phyloP scores from a whole-genome alignment of 192 early-diverging fungal species.

The Linnemannia hyalina region DNA sequence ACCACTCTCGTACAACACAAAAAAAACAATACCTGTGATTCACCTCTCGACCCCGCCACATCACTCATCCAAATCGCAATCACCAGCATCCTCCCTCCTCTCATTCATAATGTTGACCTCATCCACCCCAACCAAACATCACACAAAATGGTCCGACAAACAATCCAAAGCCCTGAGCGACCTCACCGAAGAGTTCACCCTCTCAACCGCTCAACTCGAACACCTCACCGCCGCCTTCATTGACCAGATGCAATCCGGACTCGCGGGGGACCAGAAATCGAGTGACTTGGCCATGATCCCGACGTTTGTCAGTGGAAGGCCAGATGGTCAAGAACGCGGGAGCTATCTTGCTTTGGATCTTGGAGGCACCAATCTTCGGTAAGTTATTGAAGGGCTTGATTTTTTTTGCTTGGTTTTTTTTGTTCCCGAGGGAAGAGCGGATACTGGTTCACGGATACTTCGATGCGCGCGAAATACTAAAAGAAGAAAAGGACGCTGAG shows the following conservation, averaged over 20 bases:
- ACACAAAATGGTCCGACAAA: conserved; percentile 35
- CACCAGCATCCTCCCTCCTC: not conserved
- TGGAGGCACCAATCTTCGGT: conserved; percentile 95
- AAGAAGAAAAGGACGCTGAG: not conserved
- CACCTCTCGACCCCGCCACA: not conserved
- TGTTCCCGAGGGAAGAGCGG: not conserved
- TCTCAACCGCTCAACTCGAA: conserved; percentile 62
- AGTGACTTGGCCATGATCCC: conserved; percentile 84
- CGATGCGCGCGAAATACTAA: not conserved
- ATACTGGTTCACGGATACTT: not conserved
- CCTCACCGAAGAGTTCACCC: conserved; percentile 56
- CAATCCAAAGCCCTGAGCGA: conserved; percentile 10
- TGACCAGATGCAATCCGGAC: conserved; percentile 63
- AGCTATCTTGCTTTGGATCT: conserved; percentile 93
- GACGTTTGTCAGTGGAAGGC: conserved; percentile 83
- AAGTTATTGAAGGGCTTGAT: not conserved
- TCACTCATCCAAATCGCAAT: not conserved
- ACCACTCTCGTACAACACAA: not conserved
- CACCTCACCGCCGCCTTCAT: conserved; percentile 61
- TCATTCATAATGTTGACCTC: conserved; percentile 15
- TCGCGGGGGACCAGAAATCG: conserved; percentile 42
- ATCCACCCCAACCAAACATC: conserved; percentile 1
- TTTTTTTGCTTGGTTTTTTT: not conserved
- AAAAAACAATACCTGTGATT: not conserved
- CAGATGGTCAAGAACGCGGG: conserved; percentile 89